Percentiles rank a stretch among this genome's conserved stretches.
Evolutionary conservation across 2,329 filamentous ascomycete genomes (phyloP).

Genomic region (Colletotrichum sp.): DNA sequence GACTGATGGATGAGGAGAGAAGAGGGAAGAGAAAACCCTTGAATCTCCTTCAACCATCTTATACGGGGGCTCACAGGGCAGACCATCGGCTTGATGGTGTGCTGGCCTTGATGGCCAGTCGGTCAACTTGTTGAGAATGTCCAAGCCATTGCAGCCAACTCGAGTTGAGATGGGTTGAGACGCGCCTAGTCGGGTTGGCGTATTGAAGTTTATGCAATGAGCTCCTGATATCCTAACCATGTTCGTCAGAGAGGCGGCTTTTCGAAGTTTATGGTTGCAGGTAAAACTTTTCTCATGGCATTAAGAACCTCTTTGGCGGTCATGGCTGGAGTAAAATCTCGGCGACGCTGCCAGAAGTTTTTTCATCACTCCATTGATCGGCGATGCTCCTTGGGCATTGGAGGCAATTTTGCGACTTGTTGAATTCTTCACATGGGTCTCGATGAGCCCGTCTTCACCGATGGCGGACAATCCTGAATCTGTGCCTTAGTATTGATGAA

Average conservation of each 20-base stretch:
- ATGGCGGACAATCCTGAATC: neutral
- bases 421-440: neutral
- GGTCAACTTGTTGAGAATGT: neutral
- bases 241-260: neutral
- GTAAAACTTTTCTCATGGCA: neutral
- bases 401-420: neutral
- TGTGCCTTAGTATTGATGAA: slow-evolving; percentile 11
- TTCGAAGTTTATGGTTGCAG: neutral
- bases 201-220: slow-evolving; percentile 7
- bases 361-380: neutral
- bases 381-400: neutral
- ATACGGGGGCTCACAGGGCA: neutral
- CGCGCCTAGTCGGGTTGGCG: neutral
- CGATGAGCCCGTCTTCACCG: neutral
- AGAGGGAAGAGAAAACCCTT: neutral
- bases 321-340: neutral
- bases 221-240: neutral
- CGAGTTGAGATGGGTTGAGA: neutral
- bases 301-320: neutral
- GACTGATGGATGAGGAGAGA: slow-evolving; percentile 8
- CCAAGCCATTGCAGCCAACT: neutral
- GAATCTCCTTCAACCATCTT: neutral
- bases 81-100: neutral
- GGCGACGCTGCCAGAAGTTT: neutral
- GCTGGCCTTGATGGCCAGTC: neutral